Percentiles rank a stretch among this genome's conserved stretches.
These are phyloP conservation scores for Eragrostis tef DNA, from an alignment of 202 grass and related monocot species.

Conservation along the genomic window DNA sequence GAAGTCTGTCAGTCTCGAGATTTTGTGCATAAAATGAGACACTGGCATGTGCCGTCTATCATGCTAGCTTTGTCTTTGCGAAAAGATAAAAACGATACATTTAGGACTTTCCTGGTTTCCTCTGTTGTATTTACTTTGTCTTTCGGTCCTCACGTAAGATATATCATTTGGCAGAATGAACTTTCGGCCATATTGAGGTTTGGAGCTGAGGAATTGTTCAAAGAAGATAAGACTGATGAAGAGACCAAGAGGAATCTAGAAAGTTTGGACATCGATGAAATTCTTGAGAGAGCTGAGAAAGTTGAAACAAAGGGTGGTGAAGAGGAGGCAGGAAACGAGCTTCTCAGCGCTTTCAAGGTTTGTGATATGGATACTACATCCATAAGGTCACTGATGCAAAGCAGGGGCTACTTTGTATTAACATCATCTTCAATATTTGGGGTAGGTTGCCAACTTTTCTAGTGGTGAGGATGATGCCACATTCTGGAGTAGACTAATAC, in stretches of 20 bases:
- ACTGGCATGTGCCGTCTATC: slow-evolving; percentile 3
- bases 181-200: slow-evolving; percentile 98
- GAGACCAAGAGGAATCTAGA: slow-evolving; percentile 89
- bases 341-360: slow-evolving; percentile 98
- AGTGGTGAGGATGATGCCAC: slow-evolving; percentile 92
- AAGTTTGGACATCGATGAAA: slow-evolving; percentile 99
- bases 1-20: not conserved
- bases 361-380: slow-evolving; percentile 46
- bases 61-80: not conserved
- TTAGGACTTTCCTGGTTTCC: not conserved
- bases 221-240: slow-evolving; percentile 97
- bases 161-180: slow-evolving; percentile 80
- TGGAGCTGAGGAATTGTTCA: slow-evolving; percentile 96
- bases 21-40: slow-evolving; percentile 7
- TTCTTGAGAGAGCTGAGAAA: slow-evolving; percentile 99
- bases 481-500: slow-evolving; percentile 99
- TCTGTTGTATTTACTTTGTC: slow-evolving; percentile 9
- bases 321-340: slow-evolving; percentile 86
- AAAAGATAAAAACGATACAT: not conserved
- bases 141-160: slow-evolving; percentile 19
- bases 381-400: slow-evolving; percentile 20
- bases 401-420: slow-evolving; percentile 6
- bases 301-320: slow-evolving; percentile 85
- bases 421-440: slow-evolving; percentile 33
- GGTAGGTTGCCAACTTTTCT: slow-evolving; percentile 90